Conservation (phyloP, 1,284 basidiomycete genomes). For the Ceratobasidium sp. region DNA sequence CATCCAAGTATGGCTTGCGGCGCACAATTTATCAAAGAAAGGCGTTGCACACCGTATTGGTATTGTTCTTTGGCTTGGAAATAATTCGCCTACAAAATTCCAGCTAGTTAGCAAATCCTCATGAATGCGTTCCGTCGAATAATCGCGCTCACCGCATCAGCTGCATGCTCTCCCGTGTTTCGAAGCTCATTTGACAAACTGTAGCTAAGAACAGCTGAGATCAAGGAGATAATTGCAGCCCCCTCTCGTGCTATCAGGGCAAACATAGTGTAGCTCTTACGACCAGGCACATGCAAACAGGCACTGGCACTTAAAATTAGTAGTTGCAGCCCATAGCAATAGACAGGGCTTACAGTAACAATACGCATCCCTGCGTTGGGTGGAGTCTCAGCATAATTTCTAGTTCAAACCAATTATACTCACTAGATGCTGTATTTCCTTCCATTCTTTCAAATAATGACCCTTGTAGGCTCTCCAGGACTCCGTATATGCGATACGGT, state of each 20-base stretch:
- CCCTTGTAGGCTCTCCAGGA: conserved; percentile 30
- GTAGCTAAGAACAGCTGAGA: background rate
- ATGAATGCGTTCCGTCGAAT: background rate
- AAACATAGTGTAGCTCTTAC: background rate
- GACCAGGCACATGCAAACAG: conserved; percentile 1
- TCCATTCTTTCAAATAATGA: conserved; percentile 24
- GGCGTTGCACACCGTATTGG: conserved; percentile 16
- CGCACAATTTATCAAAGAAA: conserved; percentile 20
- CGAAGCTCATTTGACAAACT: conserved; percentile 15
- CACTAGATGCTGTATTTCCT: conserved; percentile 1
- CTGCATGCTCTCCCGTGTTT: conserved; percentile 28
- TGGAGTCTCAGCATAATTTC: no score
- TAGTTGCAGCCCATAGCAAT: no score
- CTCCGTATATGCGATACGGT: conserved; percentile 35
- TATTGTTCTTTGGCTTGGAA: conserved; percentile 17
- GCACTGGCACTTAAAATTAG: background rate
- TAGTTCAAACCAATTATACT: no score
- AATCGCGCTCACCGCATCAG: conserved; percentile 21
- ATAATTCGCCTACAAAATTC: conserved; percentile 11
- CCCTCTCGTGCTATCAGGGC: background rate
- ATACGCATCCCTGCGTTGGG: conserved; percentile 6
- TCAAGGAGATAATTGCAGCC: background rate
- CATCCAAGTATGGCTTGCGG: conserved; percentile 22
- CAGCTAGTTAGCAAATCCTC: background rate
- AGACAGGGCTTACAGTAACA: conserved; percentile 3